phyloP scores from a whole-genome alignment of 176 grass and related monocot species.

The Neostapfia colusana region DNA sequence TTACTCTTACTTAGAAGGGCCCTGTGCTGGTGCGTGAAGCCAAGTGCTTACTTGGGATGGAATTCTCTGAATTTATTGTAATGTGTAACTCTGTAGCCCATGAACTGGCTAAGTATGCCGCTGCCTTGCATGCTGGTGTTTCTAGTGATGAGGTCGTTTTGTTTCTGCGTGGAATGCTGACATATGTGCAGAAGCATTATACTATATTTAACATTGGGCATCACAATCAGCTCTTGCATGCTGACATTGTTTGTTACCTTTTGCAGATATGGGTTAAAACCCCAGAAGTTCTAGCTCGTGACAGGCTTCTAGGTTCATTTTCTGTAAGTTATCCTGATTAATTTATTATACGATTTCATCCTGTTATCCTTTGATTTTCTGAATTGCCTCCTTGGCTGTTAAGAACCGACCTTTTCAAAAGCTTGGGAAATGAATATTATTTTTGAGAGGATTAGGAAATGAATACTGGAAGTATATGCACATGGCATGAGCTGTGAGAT shows the following conservation, averaged over 20 bases:
- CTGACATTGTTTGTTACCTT: slow-evolving; percentile 2
- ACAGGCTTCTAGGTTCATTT: slow-evolving; percentile 92
- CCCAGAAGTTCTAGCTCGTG: slow-evolving; percentile 90
- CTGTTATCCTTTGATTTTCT: background rate
- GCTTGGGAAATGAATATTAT: slow-evolving; percentile 15
- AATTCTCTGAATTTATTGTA: no score
- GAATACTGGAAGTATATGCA: slow-evolving; percentile 16
- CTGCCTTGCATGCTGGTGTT: no score
- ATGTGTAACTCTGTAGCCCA: no score
- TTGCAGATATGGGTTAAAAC: slow-evolving; percentile 98
- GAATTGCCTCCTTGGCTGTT: background rate
- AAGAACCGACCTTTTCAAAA: background rate
- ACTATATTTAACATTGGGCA: background rate
- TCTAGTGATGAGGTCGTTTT: background rate
- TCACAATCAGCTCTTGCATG: background rate
- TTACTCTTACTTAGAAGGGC: background rate
- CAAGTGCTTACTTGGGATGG: no score
- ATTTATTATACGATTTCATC: background rate
- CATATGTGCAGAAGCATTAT: background rate
- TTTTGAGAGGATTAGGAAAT: background rate
- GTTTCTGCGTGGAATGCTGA: background rate
- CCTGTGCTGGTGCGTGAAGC: background rate
- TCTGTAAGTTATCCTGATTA: slow-evolving; percentile 59
- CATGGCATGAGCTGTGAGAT: slow-evolving; percentile 43
- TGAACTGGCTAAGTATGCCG: no score